Evolutionary conservation across 768 basidiomycete genomes (phyloP).

Genomic region (Vishniacozyma victoriae): DNA sequence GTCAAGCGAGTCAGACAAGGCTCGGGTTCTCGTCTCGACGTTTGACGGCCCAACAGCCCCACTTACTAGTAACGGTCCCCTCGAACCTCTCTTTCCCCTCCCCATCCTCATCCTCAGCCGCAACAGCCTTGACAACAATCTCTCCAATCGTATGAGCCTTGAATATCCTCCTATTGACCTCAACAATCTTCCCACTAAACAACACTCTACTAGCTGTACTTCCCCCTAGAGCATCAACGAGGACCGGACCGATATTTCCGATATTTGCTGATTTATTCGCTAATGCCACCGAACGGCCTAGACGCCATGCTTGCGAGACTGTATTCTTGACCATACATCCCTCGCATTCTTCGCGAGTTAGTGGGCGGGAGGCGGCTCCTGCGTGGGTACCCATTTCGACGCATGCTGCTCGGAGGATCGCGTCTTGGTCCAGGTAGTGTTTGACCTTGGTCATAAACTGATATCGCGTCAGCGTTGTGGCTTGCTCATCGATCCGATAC

Average conservation of each 20-base stretch:
- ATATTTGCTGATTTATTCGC: constrained; percentile 19
- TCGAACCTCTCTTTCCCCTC: constrained; percentile 14
- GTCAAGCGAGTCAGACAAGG: neutral
- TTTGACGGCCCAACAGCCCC: too few relatives aligned
- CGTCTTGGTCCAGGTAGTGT: constrained; percentile 51
- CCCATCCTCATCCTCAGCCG: constrained; percentile 14
- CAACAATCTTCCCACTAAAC: constrained; percentile 60
- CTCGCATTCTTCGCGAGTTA: constrained; percentile 47
- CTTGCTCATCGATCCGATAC: neutral
- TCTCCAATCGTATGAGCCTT: constrained; percentile 43
- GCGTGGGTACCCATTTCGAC: constrained; percentile 53
- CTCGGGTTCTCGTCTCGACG: constrained; percentile 54
- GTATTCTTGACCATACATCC: constrained; percentile 52
- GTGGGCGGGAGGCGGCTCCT: constrained; percentile 51
- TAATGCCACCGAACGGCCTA: constrained; percentile 55
- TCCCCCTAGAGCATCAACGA: constrained; percentile 40
- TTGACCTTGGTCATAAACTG: constrained; percentile 51
- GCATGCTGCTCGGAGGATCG: constrained; percentile 52
- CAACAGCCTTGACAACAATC: constrained; percentile 29
- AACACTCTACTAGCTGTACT: constrained; percentile 44
- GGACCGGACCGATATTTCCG: constrained; percentile 46
- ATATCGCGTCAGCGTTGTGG: neutral
- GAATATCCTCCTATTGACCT: constrained; percentile 52
- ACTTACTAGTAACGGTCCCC: constrained; percentile 36
- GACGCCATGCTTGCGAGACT: constrained; percentile 59